These are phyloP conservation scores for Chenopodium berlandieri DNA, from an alignment of 148 eudicot species.

Conservation along the genomic window DNA sequence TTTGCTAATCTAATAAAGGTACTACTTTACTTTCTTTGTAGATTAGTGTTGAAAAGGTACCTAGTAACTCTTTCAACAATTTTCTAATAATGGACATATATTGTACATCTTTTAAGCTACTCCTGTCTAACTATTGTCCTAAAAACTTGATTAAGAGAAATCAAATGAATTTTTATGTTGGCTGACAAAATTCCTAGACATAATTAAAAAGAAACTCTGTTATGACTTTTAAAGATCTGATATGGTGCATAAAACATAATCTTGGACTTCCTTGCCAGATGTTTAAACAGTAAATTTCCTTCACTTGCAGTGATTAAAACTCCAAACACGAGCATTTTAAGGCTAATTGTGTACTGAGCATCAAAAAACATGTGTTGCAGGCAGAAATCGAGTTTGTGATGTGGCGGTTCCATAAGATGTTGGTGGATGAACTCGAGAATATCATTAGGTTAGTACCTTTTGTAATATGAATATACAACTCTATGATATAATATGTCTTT, in stretches of 20 bases:
- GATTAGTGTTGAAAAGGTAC: not conserved
- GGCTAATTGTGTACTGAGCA: not conserved
- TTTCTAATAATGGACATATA: not conserved
- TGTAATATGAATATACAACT: not conserved
- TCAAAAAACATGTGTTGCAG: conserved; percentile 9
- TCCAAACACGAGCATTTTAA: not conserved
- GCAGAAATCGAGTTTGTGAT: conserved; percentile 13
- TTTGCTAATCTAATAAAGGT: not conserved
- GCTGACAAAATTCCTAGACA: not conserved
- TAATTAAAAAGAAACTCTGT: not conserved
- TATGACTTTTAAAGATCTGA: not conserved
- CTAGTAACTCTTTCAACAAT: not conserved
- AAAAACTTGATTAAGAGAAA: not conserved
- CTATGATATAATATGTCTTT: not conserved
- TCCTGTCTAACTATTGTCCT: not conserved
- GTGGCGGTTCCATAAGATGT: conserved; percentile 19
- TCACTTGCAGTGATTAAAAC: too few relatives aligned
- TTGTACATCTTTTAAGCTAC: not conserved
- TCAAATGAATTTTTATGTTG: not conserved
- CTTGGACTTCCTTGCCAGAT: too few relatives aligned
- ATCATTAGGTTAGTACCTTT: conserved; percentile 4
- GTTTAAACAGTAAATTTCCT: too few relatives aligned
- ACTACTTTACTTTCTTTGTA: not conserved
- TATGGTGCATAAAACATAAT: not conserved
- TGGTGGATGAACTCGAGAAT: conserved; percentile 21